phyloP scores from a whole-genome alignment of 176 grass and related monocot genomes.

The Musa schizocarpa region DNA sequence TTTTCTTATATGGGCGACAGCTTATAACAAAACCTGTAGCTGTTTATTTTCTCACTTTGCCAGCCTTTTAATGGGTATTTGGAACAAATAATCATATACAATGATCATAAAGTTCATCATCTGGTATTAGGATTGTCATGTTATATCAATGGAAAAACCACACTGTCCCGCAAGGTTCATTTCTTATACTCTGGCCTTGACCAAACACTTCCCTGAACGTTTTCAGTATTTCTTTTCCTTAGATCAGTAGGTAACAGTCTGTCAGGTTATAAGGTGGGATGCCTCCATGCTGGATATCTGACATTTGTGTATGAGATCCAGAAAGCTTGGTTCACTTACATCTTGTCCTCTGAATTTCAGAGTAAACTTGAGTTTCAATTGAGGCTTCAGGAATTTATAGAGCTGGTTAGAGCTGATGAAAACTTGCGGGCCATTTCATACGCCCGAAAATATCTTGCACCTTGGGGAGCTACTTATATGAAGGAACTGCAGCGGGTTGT shows the following conservation, averaged over 20 bases:
- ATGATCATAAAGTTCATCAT: background rate
- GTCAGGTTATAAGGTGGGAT: background rate
- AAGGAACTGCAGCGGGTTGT: constrained; percentile 83
- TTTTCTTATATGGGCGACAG: no score
- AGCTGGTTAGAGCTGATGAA: constrained; percentile 70
- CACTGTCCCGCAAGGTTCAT: background rate
- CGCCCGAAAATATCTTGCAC: constrained; percentile 89
- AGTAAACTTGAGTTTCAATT: constrained; percentile 93
- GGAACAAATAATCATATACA: no score
- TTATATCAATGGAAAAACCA: background rate
- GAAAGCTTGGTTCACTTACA: background rate
- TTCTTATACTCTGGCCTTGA: background rate
- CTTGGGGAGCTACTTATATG: constrained; percentile 70
- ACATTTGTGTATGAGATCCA: background rate
- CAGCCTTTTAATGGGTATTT: no score
- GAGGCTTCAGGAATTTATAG: constrained; percentile 97
- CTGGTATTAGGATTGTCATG: background rate
- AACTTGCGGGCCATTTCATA: constrained; percentile 69
- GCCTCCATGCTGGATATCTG: background rate
- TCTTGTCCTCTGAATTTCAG: constrained; percentile 43
- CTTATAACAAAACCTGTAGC: no score
- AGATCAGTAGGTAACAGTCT: background rate
- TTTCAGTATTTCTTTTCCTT: background rate
- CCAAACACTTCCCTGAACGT: background rate
- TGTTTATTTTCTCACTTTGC: no score